Evolutionary conservation across 495 filamentous ascomycete genomes (phyloP), one percentile per base, ranked within the genome.

Genomic region (Rusavskia elegans): DNA sequence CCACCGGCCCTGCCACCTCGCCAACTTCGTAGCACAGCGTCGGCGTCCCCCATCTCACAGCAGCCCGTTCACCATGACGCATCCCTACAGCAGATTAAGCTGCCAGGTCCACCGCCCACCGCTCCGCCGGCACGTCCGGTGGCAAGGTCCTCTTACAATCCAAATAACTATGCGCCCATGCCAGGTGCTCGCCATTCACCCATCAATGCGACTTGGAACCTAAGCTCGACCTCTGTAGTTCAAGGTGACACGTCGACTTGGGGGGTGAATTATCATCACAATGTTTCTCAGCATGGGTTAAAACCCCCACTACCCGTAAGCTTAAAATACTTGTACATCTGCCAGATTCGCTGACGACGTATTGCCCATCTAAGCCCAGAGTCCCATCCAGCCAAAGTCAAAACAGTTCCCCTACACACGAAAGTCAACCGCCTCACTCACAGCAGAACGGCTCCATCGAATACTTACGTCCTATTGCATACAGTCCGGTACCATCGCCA

Each of bases 271-370:
- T 70, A 69, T 53, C 71, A 72, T 45, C 66, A 68, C 37, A 63
- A 66, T 25, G 57, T 62, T 35, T 55, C 66, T 25, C 58, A 61
- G 14, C 66, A 69, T 42, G 41, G 5, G 17, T 35, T 57, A 42
- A 58, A 58, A 52, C 72, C 71, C 45, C 69, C 72, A 16, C 61
- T 77, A 37, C 74, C 74, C 9, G 74, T 77, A 60, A 61, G 71
- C 61, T 29, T 9, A 11, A 1, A 16, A 17, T 23, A 23, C 44
- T 41, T 40, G 19, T 11, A 20, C 7, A 41, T 17, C 9, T 41
- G 5, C 1, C 6, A n/a, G 5, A 19, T 38, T 16, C 21, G 10
- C 16, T n/a, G 19, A 25, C 9, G 19, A 9, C 30, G 21, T 8
- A 19, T n/a, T 16, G 9, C 49, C 11, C 13, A 16, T 46, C 20